Base-by-base conservation (phyloP, 352 stramenopile species). In the Phytopythium litorale region DNA sequence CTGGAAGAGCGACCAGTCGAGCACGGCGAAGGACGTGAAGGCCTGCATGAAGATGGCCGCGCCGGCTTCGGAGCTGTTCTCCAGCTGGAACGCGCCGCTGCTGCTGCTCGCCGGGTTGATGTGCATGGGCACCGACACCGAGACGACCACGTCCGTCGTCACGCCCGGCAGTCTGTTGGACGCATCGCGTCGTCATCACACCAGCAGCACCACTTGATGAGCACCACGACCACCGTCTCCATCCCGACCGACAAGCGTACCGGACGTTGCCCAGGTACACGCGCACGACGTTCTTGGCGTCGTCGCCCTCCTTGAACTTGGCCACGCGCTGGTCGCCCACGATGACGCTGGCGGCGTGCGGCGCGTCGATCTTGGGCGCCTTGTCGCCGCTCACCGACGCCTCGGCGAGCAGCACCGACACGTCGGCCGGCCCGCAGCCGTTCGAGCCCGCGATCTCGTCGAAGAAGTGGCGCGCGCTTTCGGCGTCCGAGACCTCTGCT, bases 271-370 rank as follows among this genome's bases (percentile, higher is more conserved):
- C 81, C 25, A 96, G 60, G 59, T 92, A 94, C 5, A 96, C 76
- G 58, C 85, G 82, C 62, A 96, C 84, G 37, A 90, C 79, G 67
- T 96, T 96, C 76, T 92, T 96, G 54, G 87, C 83, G 33, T 67
- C 56, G 30, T 89, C 79, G 23, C 80, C 70, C 59, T 96, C 87
- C 62, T 92, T 92, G 68, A 94, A 94, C 70, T 96, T 96, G 63
- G 87, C 76, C 40, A 94, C 82, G 56, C 70, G 72, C 69, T 96
- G 87, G 70, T 92, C 86, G 32, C 87, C 87, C 8, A 92, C 75
- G 46, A 86, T 73, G 42, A 94, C 53, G 56, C 76, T 73, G 37
- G 66, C 78, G 1, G 60, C 18, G 63, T 86, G 75, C 40, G 64
- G 56, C 19, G 58, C 66, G n/a, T 77, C 52, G 50, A 95, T 67